Conservation (phyloP, 1,284 basidiomycete genomes). For the Ganoderma multipileum region DNA sequence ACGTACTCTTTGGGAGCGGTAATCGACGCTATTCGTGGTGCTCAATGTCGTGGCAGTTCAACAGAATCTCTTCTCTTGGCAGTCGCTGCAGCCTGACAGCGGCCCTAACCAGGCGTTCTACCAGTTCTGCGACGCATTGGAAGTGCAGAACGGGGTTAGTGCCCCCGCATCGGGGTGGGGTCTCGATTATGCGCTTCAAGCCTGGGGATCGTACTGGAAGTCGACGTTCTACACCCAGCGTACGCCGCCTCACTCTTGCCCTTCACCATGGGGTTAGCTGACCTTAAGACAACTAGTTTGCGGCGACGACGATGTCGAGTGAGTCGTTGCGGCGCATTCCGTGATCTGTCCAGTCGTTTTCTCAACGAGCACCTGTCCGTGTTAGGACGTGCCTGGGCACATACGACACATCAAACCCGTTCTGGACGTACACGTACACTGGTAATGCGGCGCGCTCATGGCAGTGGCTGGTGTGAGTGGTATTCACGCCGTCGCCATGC, state of each 20-base stretch:
- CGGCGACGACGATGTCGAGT: constrained; percentile 47
- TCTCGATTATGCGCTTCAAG: constrained; percentile 60
- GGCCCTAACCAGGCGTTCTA: constrained; percentile 54
- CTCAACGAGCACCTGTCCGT: neutral
- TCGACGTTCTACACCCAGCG: constrained; percentile 47
- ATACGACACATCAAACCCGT: constrained; percentile 52
- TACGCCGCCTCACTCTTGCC: constrained; percentile 36
- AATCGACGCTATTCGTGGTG: neutral
- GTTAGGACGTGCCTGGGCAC: constrained; percentile 62
- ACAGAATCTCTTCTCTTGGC: constrained; percentile 60
- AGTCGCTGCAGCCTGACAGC: constrained; percentile 55
- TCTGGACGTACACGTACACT: constrained; percentile 56
- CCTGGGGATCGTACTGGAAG: constrained; percentile 66
- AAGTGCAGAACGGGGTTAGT: constrained; percentile 66
- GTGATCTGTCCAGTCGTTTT: too few species aligned
- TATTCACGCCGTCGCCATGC: too few species aligned
- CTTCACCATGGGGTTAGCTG: neutral
- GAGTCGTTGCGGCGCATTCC: constrained; percentile 21
- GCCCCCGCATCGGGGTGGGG: constrained; percentile 68
- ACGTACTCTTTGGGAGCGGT: neutral
- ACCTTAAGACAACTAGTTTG: constrained; percentile 45
- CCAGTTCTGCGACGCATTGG: constrained; percentile 73
- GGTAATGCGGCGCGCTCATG: constrained; percentile 59
- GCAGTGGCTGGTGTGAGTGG: constrained; percentile 60
- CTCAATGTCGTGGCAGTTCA: constrained; percentile 45